Evolutionary conservation across 2,329 filamentous ascomycete species (phyloP).

Genomic region (Trichoderma koningii): DNA sequence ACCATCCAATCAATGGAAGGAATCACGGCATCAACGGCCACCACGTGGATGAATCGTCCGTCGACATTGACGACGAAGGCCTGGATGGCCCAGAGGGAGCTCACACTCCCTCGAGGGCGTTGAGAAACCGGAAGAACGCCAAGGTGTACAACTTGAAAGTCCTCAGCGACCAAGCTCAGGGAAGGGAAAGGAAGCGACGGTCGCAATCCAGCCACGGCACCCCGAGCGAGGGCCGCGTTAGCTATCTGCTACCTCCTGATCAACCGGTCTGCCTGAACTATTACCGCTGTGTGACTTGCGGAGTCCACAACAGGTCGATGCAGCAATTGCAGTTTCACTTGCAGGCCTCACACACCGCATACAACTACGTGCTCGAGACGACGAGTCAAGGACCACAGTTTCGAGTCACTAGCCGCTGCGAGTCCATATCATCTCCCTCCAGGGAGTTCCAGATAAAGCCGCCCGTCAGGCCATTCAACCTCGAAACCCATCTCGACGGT

Average conservation of each 20-base stretch:
- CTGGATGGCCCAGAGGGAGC: slow-evolving; percentile 49
- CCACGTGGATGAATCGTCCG: slow-evolving; percentile 37
- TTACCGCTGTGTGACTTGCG: slow-evolving; percentile 56
- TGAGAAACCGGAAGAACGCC: slow-evolving; percentile 51
- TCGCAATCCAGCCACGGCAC: slow-evolving; percentile 34
- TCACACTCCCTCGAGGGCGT: slow-evolving; percentile 54
- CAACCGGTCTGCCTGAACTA: slow-evolving; percentile 50
- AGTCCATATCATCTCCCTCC: slow-evolving; percentile 36
- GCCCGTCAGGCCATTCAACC: slow-evolving; percentile 47
- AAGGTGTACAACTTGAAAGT: slow-evolving; percentile 62
- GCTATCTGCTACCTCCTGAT: slow-evolving; percentile 49
- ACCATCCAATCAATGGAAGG: slow-evolving; percentile 31
- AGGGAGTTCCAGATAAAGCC: slow-evolving; percentile 48
- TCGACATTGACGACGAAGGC: slow-evolving; percentile 48
- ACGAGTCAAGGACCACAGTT: slow-evolving; percentile 45
- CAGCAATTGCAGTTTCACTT: slow-evolving; percentile 53
- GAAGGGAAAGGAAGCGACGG: slow-evolving; percentile 51
- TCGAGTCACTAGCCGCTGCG: slow-evolving; percentile 41
- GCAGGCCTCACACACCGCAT: slow-evolving; percentile 48
- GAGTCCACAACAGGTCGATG: slow-evolving; percentile 50
- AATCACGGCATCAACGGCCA: slow-evolving; percentile 30
- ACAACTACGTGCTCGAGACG: slow-evolving; percentile 45
- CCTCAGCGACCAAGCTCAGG: slow-evolving; percentile 59
- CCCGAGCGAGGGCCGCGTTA: slow-evolving; percentile 47
- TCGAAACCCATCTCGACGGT: slow-evolving; percentile 48